Evolutionary conservation across 208 protist genomes (phyloP).

Genomic region (Trypanosomatidae sp.): DNA sequence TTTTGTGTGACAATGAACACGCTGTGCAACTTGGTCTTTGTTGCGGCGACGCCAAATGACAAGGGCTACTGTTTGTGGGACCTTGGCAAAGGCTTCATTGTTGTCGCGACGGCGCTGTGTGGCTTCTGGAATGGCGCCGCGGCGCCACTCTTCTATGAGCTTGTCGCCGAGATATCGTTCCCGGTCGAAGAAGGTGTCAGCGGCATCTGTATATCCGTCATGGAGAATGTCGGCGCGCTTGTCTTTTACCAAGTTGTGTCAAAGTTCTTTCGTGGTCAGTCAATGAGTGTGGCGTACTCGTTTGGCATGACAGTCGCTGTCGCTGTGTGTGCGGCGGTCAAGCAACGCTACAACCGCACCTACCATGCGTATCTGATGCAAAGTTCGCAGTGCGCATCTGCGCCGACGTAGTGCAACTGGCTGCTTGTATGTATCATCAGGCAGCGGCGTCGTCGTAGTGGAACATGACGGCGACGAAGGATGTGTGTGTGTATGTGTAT

Average conservation of each 20-base stretch:
- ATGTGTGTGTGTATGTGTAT: no score
- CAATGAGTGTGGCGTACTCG: conserved; percentile 74
- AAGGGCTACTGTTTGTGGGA: conserved; percentile 58
- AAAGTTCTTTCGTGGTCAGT: conserved; percentile 44
- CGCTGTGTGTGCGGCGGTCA: conserved; percentile 44
- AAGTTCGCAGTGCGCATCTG: conserved; percentile 9
- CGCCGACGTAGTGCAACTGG: no score
- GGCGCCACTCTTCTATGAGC: conserved; percentile 77
- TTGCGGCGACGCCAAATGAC: conserved; percentile 66
- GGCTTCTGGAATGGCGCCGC: conserved; percentile 82
- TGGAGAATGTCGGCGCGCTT: conserved; percentile 74
- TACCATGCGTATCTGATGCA: conserved; percentile 38
- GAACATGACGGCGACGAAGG: no score
- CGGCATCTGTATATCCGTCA: conserved; percentile 64
- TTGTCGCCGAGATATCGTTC: conserved; percentile 76
- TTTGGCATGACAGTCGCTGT: conserved; percentile 72
- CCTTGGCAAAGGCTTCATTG: conserved; percentile 47
- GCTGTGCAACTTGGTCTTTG: conserved; percentile 63
- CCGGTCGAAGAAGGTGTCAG: conserved; percentile 79
- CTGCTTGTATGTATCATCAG: no score
- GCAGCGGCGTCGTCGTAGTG: no score
- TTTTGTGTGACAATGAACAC: conserved; percentile 73
- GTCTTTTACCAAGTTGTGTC: conserved; percentile 75
- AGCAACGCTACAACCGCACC: conserved; percentile 74
- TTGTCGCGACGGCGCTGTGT: conserved; percentile 54